A percentile compares a stretch with the other conserved stretches of the same genome.
phyloP scores from a whole-genome alignment of 106 monocot species.

The Chionographis japonica region DNA sequence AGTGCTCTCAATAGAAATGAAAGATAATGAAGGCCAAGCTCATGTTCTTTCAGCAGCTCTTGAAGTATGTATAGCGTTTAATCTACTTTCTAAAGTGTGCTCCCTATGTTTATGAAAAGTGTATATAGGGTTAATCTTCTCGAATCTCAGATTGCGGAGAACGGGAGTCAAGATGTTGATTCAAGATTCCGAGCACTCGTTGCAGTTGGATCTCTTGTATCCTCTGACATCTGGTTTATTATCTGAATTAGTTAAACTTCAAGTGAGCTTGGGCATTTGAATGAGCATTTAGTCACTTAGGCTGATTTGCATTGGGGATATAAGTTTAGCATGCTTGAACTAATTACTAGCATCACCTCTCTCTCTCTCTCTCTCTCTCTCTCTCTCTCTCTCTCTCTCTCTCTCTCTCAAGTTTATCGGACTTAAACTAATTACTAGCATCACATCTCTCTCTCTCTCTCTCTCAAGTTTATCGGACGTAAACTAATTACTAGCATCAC shows the following conservation, averaged over 20 bases:
- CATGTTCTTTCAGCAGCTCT: conserved; percentile 86
- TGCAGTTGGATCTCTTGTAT: conserved; percentile 97
- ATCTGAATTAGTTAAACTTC: background rate
- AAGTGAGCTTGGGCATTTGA: too few species aligned
- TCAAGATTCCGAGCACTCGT: conserved; percentile 80
- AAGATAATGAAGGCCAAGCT: conserved; percentile 70
- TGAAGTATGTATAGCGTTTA: conserved; percentile 38
- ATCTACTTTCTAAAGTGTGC: background rate
- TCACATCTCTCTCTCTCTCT: too few species aligned
- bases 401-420: too few species aligned
- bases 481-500: too few species aligned
- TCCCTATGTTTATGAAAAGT: too few species aligned
- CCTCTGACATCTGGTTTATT: conserved; percentile 30
- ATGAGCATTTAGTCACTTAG: too few species aligned
- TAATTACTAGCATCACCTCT: too few species aligned
- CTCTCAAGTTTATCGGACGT: too few species aligned
- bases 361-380: too few species aligned
- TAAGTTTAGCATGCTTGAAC: too few species aligned
- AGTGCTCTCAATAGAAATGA: conserved; percentile 62
- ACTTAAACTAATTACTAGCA: too few species aligned
- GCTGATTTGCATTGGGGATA: background rate
- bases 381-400: too few species aligned
- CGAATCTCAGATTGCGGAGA: conserved; percentile 70
- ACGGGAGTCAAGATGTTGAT: conserved; percentile 67
- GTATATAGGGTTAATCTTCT: background rate